phyloP scores from a whole-genome alignment of 495 filamentous ascomycete species.

The Xylaria curta region DNA sequence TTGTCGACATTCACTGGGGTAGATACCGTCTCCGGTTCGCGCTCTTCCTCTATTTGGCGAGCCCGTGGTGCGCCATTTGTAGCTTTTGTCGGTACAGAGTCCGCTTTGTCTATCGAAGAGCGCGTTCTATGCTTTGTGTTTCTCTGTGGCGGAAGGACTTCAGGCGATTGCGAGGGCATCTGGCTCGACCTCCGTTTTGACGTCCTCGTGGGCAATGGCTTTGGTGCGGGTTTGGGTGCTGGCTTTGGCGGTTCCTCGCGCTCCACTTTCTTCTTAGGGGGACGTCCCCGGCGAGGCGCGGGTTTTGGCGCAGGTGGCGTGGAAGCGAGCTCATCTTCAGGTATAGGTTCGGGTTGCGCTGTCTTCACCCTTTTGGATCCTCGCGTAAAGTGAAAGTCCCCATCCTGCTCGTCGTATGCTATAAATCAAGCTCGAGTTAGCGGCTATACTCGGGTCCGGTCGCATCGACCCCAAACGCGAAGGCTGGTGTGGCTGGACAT shows the following conservation, averaged over 20 bases:
- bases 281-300: conserved; percentile 50
- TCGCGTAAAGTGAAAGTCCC: conserved; percentile 68
- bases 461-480: conserved; percentile 17
- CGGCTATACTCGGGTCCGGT: not conserved
- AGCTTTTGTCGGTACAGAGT: conserved; percentile 31
- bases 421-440: conserved; percentile 32
- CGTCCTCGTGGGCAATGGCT: conserved; percentile 40
- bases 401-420: conserved; percentile 70
- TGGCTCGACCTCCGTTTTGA: conserved; percentile 52
- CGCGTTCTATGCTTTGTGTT: conserved; percentile 35
- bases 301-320: conserved; percentile 48
- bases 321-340: conserved; percentile 45
- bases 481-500: not conserved
- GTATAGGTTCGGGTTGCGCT: conserved; percentile 42
- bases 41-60: conserved; percentile 30
- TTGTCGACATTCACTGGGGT: conserved; percentile 39
- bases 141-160: conserved; percentile 34
- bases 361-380: conserved; percentile 60
- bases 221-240: conserved; percentile 41
- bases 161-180: conserved; percentile 38
- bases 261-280: conserved; percentile 44
- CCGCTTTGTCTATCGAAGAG: conserved; percentile 37
- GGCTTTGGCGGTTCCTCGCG: conserved; percentile 45
- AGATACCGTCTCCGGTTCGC: conserved; percentile 32
- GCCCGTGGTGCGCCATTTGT: conserved; percentile 36